These are phyloP conservation scores for Millerozyma acaciae DNA, from an alignment of 805 yeast genomes.

Conservation along the genomic window DNA sequence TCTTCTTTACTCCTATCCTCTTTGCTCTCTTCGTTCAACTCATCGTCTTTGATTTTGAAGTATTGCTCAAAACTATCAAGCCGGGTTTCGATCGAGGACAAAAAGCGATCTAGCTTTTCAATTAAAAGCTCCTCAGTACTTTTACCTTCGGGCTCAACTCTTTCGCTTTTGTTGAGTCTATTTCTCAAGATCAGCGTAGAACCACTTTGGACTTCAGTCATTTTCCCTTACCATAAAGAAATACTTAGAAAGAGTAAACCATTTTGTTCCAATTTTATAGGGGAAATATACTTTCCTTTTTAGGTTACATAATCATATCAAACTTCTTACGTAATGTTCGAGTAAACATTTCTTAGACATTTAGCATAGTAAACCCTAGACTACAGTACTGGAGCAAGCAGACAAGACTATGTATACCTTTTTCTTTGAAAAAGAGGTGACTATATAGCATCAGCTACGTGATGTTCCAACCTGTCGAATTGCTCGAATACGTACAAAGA, in stretches of 20 bases:
- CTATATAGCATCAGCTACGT: slow-evolving; percentile 2
- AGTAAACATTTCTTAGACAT: no score
- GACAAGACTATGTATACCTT: no score
- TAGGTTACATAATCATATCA: no score
- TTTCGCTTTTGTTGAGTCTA: neutral
- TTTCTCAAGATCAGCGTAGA: neutral
- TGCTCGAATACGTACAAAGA: slow-evolving; percentile 19
- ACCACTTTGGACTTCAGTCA: no score
- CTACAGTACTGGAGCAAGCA: no score
- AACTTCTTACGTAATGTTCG: no score
- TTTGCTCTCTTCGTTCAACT: no score
- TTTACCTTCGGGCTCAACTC: neutral
- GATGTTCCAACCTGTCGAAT: slow-evolving; percentile 12
- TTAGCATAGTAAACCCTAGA: no score
- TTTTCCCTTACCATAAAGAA: neutral
- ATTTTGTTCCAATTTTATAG: no score
- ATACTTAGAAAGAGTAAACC: no score
- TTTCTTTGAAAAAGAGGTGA: neutral
- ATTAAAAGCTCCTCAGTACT: slow-evolving; percentile 38
- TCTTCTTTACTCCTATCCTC: slow-evolving; percentile 1
- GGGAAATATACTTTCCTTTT: no score
- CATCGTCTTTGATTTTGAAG: slow-evolving; percentile 26
- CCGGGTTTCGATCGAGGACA: slow-evolving; percentile 40
- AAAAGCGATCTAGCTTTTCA: slow-evolving; percentile 37
- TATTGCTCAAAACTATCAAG: slow-evolving; percentile 38